Base-by-base conservation (phyloP, 1,284 basidiomycete genomes). In the Cryptococcus sp. region DNA sequence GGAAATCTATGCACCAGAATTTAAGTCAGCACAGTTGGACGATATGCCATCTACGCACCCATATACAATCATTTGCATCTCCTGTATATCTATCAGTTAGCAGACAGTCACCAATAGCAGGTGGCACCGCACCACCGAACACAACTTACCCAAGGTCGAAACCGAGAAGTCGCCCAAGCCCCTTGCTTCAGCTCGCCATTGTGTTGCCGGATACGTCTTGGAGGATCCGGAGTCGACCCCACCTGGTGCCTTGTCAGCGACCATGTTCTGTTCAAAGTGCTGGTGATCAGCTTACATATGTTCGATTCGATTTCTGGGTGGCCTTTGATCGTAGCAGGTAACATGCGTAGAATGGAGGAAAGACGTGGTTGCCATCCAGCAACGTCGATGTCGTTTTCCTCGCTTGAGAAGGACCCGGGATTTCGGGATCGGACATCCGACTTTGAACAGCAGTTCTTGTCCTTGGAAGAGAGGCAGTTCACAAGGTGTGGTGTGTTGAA, bases 51-150 rank as follows among this genome's bases (percentile, higher is more conserved):
- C 8, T 33, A 33, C 70, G 52, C 43, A 74, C 72, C 76, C 90
- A 68, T 89, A 83, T 0, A 94, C 88, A 52, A 93, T 86, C 82
- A 91, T 84, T 58, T 90, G 87, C 88, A 92, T 92, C 43, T 75
- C 73, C 73, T 75, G 47, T 5, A 33, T n/a, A n/a, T n/a, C n/a
- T n/a, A 9, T 33, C 28, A 9, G 28, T 4, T 33, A 33, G 4
- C 28, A 33, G 28, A 33, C 28, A 33, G 9, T 4, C 9, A 9
- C 9, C 28, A 33, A 33, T 9, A 33, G 28, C 28, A 33, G 28
- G 33, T 47, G 18, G 33, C 9, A 47, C 1, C 12, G 3, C 8
- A 16, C 37, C 24, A 46, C 43, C 50, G 18, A 36, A 16, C 20
- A 20, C 3, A 0, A 57, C 70, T 44, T 46, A 86, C 83, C 91